phyloP scores from a whole-genome alignment of 1,284 basidiomycete genomes.

The Ustilago hordei region DNA sequence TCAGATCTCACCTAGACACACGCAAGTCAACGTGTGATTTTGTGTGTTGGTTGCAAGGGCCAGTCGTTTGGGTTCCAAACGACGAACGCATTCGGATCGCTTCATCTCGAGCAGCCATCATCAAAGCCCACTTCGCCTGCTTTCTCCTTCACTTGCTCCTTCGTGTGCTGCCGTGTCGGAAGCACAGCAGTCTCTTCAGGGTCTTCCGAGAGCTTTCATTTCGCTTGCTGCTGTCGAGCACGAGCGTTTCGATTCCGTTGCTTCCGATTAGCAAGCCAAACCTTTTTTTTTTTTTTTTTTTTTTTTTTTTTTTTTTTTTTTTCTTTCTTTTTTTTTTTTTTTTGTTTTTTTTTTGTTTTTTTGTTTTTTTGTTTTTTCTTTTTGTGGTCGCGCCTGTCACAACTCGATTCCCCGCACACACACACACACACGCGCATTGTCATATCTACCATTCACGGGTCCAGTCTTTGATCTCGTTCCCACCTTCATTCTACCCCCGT shows the following conservation, averaged over 20 bases:
- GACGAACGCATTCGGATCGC: not conserved
- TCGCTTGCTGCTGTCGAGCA: not conserved
- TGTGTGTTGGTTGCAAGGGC: not conserved
- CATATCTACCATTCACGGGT: not conserved
- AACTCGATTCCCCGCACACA: slow-evolving; percentile 4
- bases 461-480: not conserved
- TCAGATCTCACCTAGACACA: not conserved
- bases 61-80: not conserved
- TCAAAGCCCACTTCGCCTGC: not conserved
- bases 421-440: not conserved
- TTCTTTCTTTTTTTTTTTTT: no score
- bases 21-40: not conserved
- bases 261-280: not conserved
- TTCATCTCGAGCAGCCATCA: slow-evolving; percentile 4
- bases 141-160: not conserved
- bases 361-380: not conserved
- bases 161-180: not conserved
- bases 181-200: not conserved
- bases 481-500: not conserved
- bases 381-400: slow-evolving; percentile 5
- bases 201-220: not conserved
- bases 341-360: not conserved
- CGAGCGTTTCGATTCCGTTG: slow-evolving; percentile 1
- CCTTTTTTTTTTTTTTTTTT: not conserved
- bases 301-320: no score